These are phyloP conservation scores for Lichtheimia ramosa DNA, from an alignment of 371 early-diverging fungal genomes.

Conservation along the genomic window DNA sequence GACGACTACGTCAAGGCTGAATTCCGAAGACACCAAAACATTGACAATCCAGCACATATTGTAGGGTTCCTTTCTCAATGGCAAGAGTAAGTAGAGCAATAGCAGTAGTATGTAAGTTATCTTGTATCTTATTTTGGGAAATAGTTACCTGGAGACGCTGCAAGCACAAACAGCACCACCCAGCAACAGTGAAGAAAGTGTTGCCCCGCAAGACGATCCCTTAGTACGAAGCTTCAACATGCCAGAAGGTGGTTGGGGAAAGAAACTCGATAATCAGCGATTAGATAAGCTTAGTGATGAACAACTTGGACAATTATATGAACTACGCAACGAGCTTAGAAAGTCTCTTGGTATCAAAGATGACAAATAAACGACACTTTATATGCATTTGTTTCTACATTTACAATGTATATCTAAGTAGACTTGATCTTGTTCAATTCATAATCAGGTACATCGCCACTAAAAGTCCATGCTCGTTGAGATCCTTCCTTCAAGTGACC, in stretches of 20 bases:
- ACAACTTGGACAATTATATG: conserved; percentile 68
- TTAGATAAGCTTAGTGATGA: conserved; percentile 68
- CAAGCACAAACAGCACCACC: conserved; percentile 36
- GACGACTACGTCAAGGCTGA: conserved; percentile 71
- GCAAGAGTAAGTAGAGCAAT: conserved; percentile 49
- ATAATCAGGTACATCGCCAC: conserved; percentile 42
- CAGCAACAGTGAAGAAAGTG: conserved; percentile 14
- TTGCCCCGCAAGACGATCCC: conserved; percentile 33
- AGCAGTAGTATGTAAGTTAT: too few relatives aligned
- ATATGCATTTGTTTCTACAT: neutral
- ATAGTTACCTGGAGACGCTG: conserved; percentile 31
- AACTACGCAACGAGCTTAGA: conserved; percentile 59
- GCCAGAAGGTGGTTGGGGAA: conserved; percentile 48
- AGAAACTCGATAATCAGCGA: conserved; percentile 44
- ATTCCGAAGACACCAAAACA: conserved; percentile 61
- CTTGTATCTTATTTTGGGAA: too few relatives aligned
- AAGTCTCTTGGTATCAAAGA: conserved; percentile 36
- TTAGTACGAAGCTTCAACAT: conserved; percentile 34
- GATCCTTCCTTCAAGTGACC: conserved; percentile 30
- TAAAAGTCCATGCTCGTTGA: conserved; percentile 39
- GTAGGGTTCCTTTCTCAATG: conserved; percentile 67
- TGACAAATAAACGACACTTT: neutral
- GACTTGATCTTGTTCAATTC: conserved; percentile 14
- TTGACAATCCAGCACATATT: conserved; percentile 67
- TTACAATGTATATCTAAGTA: neutral